These are phyloP conservation scores for Aureobasidium sp. DNA, from an alignment of 2,329 filamentous ascomycete genomes.

Conservation along the genomic window DNA sequence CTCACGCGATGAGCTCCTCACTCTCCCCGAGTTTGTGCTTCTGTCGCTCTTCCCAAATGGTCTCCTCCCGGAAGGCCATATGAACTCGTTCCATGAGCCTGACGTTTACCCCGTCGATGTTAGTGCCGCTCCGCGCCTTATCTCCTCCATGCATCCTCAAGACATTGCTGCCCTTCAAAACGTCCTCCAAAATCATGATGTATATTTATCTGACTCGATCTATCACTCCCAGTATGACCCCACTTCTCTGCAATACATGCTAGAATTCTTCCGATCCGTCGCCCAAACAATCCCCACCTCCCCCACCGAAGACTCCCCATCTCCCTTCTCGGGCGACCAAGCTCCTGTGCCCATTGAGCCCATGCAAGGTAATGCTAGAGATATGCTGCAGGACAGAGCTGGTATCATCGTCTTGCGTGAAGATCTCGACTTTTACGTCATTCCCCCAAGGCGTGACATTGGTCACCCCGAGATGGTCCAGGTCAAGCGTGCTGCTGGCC, in stretches of 20 bases:
- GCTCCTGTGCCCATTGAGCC: conserved; percentile 63
- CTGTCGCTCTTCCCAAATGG: conserved; percentile 97
- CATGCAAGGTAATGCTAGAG: conserved; percentile 53
- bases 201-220: conserved; percentile 51
- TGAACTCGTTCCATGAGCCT: conserved; percentile 85
- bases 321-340: conserved; percentile 31
- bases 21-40: conserved; percentile 92
- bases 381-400: conserved; percentile 79
- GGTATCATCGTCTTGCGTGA: conserved; percentile 96
- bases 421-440: conserved; percentile 95
- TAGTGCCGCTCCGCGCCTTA: conserved; percentile 40
- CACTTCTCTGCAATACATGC: conserved; percentile 94
- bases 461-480: conserved; percentile 87
- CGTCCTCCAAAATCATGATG: conserved; percentile 37
- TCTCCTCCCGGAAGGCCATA: conserved; percentile 92
- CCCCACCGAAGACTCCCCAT: conserved; percentile 46
- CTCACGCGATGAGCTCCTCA: conserved; percentile 89
- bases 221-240: conserved; percentile 78
- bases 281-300: conserved; percentile 88
- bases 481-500: conserved; percentile 86
- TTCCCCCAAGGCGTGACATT: conserved; percentile 80
- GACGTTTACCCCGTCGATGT: conserved; percentile 98
- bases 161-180: conserved; percentile 33
- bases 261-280: conserved; percentile 94
- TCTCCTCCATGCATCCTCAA: conserved; percentile 28